Evolutionary conservation across 1,139 yeast species (phyloP).

Genomic region (Kurtzmaniella quercitrusa): DNA sequence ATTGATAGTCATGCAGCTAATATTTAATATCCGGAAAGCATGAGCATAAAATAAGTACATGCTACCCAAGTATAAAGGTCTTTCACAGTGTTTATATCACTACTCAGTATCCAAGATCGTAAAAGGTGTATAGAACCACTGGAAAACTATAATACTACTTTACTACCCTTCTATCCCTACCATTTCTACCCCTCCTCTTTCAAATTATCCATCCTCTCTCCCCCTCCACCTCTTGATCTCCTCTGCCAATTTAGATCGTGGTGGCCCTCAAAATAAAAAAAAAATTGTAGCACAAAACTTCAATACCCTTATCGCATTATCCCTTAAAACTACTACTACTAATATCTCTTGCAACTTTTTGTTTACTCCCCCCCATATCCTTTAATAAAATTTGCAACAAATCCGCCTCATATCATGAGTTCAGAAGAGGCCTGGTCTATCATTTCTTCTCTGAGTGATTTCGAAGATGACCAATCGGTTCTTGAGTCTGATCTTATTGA

Average conservation of each 20-base stretch:
- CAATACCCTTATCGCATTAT: not conserved
- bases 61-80: too few species aligned
- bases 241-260: not conserved
- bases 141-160: too few species aligned
- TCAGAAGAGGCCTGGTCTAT: slow-evolving; percentile 44
- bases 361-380: not conserved
- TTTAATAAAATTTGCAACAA: not conserved
- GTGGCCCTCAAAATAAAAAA: not conserved
- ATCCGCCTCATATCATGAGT: slow-evolving; percentile 1
- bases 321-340: not conserved
- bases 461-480: slow-evolving; percentile 33
- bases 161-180: too few species aligned
- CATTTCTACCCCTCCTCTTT: too few species aligned
- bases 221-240: not conserved
- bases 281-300: not conserved
- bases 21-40: not conserved
- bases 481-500: slow-evolving; percentile 11
- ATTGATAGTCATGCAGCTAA: not conserved
- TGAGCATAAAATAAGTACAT: not conserved
- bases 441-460: slow-evolving; percentile 41
- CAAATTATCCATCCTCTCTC: not conserved
- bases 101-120: too few species aligned
- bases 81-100: too few species aligned
- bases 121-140: too few species aligned
- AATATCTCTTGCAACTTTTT: not conserved